phyloP scores from a whole-genome alignment of 2,329 filamentous ascomycete genomes.

The Sordariomycetes sp. region DNA sequence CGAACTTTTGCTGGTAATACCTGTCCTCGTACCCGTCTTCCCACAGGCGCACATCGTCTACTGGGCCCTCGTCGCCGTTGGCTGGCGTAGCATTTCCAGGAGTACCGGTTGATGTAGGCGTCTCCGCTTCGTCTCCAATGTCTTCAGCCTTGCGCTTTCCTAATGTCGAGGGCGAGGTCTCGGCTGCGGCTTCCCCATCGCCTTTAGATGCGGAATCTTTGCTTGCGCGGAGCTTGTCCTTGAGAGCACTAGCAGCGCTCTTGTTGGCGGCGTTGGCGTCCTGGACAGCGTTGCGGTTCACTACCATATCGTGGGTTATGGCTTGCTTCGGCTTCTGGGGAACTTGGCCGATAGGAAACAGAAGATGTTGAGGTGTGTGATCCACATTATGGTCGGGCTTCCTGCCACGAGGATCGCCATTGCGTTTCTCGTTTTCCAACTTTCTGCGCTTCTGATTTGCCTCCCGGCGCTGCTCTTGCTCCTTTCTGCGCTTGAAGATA shows the following conservation, averaged over 20 bases:
- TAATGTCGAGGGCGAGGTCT: slow-evolving; percentile 38
- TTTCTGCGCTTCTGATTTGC: slow-evolving; percentile 72
- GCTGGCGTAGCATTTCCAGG: slow-evolving; percentile 32
- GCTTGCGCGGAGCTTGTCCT: slow-evolving; percentile 60
- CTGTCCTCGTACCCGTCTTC: slow-evolving; percentile 91
- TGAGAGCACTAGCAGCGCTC: slow-evolving; percentile 82
- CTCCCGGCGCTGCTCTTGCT: slow-evolving; percentile 75
- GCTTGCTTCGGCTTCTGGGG: slow-evolving; percentile 43
- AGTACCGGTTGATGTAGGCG: slow-evolving; percentile 46
- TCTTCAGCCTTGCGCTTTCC: slow-evolving; percentile 72
- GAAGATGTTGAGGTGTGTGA: slow-evolving; percentile 18
- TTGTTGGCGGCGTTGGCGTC: slow-evolving; percentile 81
- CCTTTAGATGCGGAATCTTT: slow-evolving; percentile 11
- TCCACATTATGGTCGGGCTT: slow-evolving; percentile 23
- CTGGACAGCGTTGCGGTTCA: slow-evolving; percentile 58
- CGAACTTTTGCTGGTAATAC: slow-evolving; percentile 96
- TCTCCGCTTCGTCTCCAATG: slow-evolving; percentile 51
- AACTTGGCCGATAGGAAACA: slow-evolving; percentile 36
- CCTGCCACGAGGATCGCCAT: background rate
- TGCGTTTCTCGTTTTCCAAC: slow-evolving; percentile 49
- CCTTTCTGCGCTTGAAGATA: slow-evolving; percentile 83
- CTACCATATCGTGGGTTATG: slow-evolving; percentile 80
- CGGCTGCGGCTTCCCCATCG: slow-evolving; percentile 14
- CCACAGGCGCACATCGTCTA: slow-evolving; percentile 85
- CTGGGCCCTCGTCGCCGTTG: slow-evolving; percentile 51